phyloP scores from a whole-genome alignment of 495 filamentous ascomycete genomes.

The Hypoxylon perforatum region DNA sequence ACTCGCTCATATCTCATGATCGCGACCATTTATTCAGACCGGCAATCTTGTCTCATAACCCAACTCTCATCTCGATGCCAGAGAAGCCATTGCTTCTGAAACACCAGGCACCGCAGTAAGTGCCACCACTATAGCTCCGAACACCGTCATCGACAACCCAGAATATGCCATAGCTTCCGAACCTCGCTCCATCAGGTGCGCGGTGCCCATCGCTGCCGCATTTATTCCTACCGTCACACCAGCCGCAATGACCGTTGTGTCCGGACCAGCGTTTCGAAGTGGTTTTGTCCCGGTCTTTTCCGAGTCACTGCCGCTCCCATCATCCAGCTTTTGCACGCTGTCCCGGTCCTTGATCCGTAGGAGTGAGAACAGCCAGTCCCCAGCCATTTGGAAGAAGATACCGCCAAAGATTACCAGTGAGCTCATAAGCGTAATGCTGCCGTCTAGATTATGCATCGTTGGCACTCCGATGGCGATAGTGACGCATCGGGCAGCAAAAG shows the following conservation, averaged over 20 bases:
- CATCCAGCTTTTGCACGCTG: conserved; percentile 1
- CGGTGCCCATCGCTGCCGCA: conserved; percentile 62
- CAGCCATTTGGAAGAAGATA: conserved; percentile 58
- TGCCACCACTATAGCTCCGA: conserved; percentile 60
- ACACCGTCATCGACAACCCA: conserved; percentile 59
- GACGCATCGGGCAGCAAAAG: conserved; percentile 59
- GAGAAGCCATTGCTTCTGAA: conserved; percentile 11
- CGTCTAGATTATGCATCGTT: conserved; percentile 50
- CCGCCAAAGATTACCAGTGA: conserved; percentile 59
- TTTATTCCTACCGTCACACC: conserved; percentile 61
- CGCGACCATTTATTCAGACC: conserved; percentile 3
- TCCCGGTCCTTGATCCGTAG: conserved; percentile 29
- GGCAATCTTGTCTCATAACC: neutral
- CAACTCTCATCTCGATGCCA: conserved; percentile 17
- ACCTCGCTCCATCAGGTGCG: conserved; percentile 57
- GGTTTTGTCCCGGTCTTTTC: neutral
- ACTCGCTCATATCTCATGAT: conserved; percentile 13
- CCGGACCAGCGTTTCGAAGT: conserved; percentile 7
- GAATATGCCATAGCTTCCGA: conserved; percentile 61
- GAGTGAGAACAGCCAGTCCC: conserved; percentile 49
- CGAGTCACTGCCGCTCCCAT: conserved; percentile 5
- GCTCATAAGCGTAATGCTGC: conserved; percentile 55
- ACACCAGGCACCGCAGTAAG: conserved; percentile 48
- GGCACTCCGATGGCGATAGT: conserved; percentile 51
- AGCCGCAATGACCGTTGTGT: conserved; percentile 50